Conservation (phyloP, 2,329 filamentous ascomycete genomes). For the Pyrenophora tritici-repentis region DNA sequence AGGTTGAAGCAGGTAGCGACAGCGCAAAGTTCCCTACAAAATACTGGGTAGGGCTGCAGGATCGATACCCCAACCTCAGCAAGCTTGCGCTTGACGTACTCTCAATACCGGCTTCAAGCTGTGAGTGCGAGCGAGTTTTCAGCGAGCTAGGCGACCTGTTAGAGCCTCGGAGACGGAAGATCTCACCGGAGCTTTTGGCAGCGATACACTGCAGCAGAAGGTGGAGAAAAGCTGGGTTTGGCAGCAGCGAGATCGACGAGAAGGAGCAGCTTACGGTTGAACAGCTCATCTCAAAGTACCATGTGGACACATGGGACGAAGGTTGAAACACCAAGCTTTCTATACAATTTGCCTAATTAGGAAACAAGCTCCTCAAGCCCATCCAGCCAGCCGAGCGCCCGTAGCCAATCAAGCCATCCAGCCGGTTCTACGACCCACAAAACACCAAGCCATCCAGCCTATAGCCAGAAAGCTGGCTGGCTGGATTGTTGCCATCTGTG, state of each 20-base stretch:
- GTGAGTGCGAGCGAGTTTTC: no score
- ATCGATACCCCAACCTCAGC: background rate
- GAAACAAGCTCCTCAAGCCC: background rate
- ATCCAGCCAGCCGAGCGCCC: background rate
- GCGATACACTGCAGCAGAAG: no score
- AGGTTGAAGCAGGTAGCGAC: background rate
- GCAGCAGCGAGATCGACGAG: no score
- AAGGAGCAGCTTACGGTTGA: no score
- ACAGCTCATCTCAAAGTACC: background rate
- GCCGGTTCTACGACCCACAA: background rate
- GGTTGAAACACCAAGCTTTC: background rate
- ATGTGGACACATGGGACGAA: background rate
- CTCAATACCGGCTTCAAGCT: no score
- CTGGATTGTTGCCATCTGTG: background rate
- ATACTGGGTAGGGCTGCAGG: background rate
- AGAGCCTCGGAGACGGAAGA: background rate
- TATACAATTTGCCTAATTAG: background rate
- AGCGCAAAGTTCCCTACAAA: no score
- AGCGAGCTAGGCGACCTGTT: constrained; percentile 7
- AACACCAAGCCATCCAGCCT: background rate
- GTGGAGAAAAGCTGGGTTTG: no score
- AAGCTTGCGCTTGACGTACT: no score
- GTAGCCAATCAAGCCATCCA: background rate
- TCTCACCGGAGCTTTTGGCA: no score
- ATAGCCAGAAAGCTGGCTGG: no score